phyloP scores from a whole-genome alignment of 306 rosid species.

The Dryas octopetala region DNA sequence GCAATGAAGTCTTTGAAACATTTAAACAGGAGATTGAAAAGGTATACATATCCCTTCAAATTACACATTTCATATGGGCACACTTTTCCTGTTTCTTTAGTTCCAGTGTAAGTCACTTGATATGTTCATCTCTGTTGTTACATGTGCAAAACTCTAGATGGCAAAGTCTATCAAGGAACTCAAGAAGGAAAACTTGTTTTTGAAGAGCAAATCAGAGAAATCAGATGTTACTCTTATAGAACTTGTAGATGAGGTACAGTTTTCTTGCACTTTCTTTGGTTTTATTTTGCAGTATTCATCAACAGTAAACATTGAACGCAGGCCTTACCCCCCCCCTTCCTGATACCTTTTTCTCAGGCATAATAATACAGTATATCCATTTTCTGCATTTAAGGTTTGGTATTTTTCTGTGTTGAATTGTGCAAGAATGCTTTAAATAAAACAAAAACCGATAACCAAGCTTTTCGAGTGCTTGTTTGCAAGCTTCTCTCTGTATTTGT shows the following conservation, averaged over 20 bases:
- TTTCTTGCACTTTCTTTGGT: neutral
- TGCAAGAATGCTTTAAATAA: neutral
- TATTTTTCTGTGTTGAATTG: neutral
- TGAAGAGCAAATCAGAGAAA: constrained; percentile 88
- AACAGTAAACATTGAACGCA: neutral
- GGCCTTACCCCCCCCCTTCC: neutral
- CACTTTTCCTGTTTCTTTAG: constrained; percentile 22
- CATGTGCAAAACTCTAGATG: constrained; percentile 57
- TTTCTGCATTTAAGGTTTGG: neutral
- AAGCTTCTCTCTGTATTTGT: neutral
- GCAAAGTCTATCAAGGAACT: constrained; percentile 92
- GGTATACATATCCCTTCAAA: constrained; percentile 45
- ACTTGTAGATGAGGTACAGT: constrained; percentile 80
- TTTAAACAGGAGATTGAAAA: constrained; percentile 88
- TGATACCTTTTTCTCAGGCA: neutral
- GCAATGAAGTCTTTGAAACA: constrained; percentile 91
- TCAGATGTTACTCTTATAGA: constrained; percentile 82
- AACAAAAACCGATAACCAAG: too few relatives aligned
- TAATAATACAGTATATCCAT: neutral
- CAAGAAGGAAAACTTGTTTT: constrained; percentile 84
- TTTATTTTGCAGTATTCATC: constrained; percentile 13
- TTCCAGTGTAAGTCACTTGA: neutral
- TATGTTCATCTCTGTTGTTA: constrained; percentile 25
- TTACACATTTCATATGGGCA: constrained; percentile 17
- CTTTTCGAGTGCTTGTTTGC: neutral